A percentile compares a stretch with the other conserved stretches of the same genome.
phyloP scores from a whole-genome alignment of 768 basidiomycete genomes.

The Suillus decipiens region DNA sequence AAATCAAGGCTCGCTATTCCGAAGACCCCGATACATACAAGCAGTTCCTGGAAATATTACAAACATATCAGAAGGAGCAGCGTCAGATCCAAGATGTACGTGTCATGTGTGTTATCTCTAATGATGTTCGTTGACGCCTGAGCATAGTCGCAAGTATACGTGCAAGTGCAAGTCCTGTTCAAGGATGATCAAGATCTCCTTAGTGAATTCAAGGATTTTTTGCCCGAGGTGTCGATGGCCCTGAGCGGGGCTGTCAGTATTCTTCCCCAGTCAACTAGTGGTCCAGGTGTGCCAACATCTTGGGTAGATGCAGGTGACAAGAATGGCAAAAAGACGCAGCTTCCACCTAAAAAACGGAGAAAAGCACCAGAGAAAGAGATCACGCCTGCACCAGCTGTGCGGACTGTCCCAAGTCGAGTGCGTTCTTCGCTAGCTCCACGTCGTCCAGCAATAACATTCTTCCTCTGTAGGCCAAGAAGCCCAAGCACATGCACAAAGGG shows the following conservation, averaged over 20 bases:
- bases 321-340: slow-evolving; percentile 44
- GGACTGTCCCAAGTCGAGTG: slow-evolving; percentile 50
- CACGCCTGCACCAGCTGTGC: slow-evolving; percentile 57
- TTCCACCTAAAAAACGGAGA: slow-evolving; percentile 59
- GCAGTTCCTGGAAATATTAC: slow-evolving; percentile 85
- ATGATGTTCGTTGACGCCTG: slow-evolving; percentile 14
- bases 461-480: slow-evolving; percentile 54
- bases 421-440: slow-evolving; percentile 22
- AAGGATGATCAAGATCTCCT: slow-evolving; percentile 80
- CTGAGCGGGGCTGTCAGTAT: slow-evolving; percentile 47
- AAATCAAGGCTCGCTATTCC: slow-evolving; percentile 91
- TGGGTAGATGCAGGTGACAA: slow-evolving; percentile 45
- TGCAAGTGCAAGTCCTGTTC: slow-evolving; percentile 79
- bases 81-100: slow-evolving; percentile 71
- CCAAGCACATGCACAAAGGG: slow-evolving; percentile 61
- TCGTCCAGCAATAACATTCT: slow-evolving; percentile 11
- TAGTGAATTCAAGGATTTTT: slow-evolving; percentile 79
- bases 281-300: slow-evolving; percentile 33
- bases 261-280: slow-evolving; percentile 48
- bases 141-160: slow-evolving; percentile 69
- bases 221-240: slow-evolving; percentile 62
- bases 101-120: slow-evolving; percentile 17
- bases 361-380: slow-evolving; percentile 67
- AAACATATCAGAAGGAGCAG: slow-evolving; percentile 86
- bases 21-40: slow-evolving; percentile 93